Conservation (phyloP, 106 monocot species). For the Agapanthus africanus region DNA sequence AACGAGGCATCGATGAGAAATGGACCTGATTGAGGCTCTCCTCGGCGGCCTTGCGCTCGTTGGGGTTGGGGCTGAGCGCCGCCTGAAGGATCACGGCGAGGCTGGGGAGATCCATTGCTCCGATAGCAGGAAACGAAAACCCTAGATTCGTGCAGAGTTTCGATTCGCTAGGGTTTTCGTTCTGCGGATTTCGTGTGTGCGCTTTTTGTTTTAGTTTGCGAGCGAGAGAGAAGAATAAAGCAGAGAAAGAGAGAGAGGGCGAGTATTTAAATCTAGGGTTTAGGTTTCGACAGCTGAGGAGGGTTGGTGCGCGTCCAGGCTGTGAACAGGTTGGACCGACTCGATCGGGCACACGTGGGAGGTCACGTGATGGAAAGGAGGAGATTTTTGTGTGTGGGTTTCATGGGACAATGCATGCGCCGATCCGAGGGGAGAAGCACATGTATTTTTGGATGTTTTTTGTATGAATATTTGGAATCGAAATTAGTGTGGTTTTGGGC, state of each 20-base stretch:
- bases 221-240: neutral
- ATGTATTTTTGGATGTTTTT: too few relatives aligned
- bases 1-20: neutral
- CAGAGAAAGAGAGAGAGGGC: neutral
- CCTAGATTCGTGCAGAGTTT: neutral
- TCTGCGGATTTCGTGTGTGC: neutral
- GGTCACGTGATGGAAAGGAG: too few relatives aligned
- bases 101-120: constrained; percentile 73
- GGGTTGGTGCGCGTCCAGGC: constrained; percentile 4
- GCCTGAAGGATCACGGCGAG: constrained; percentile 71
- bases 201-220: neutral
- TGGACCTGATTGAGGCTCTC: constrained; percentile 83
- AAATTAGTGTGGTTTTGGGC: too few relatives aligned
- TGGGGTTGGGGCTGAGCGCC: constrained; percentile 76
- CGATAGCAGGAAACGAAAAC: neutral
- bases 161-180: constrained; percentile 4
- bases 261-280: constrained; percentile 16
- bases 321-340: neutral
- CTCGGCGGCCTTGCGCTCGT: constrained; percentile 89
- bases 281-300: constrained; percentile 8
- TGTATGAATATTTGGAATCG: too few relatives aligned
- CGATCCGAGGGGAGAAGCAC: too few relatives aligned
- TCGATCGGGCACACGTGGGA: neutral
- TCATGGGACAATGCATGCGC: too few relatives aligned
- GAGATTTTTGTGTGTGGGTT: too few relatives aligned